A percentile compares a stretch with the other conserved stretches of the same genome.
Conservation (phyloP, 805 yeast genomes). For the Ogataea polymorpha region DNA sequence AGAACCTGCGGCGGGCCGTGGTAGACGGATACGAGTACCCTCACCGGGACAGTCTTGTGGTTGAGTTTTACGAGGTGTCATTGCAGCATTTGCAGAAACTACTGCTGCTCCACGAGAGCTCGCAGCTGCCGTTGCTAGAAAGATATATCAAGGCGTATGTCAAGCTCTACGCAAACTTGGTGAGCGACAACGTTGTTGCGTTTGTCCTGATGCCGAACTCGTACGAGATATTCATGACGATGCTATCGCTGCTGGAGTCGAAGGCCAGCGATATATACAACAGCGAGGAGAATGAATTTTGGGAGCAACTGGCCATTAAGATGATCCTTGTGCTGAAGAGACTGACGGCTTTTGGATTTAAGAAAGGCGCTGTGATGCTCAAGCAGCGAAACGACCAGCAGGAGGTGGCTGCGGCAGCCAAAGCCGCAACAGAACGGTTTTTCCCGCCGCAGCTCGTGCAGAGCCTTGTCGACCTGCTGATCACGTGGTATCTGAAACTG, state of each 20-base stretch:
- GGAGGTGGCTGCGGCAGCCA: slow-evolving; percentile 59
- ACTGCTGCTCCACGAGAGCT: slow-evolving; percentile 49
- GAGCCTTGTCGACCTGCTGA: slow-evolving; percentile 61
- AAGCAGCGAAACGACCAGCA: slow-evolving; percentile 62
- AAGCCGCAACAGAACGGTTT: slow-evolving; percentile 48
- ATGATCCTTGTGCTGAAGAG: slow-evolving; percentile 62
- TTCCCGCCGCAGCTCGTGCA: slow-evolving; percentile 56
- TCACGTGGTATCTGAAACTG: slow-evolving; percentile 70
- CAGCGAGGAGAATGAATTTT: slow-evolving; percentile 55
- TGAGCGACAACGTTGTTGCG: slow-evolving; percentile 60
- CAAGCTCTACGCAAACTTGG: slow-evolving; percentile 64
- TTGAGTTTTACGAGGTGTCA: slow-evolving; percentile 57
- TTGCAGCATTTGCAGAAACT: slow-evolving; percentile 59
- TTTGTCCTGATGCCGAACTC: slow-evolving; percentile 69
- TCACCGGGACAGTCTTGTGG: slow-evolving; percentile 53
- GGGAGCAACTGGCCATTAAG: slow-evolving; percentile 73
- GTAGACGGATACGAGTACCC: slow-evolving; percentile 76
- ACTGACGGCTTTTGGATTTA: slow-evolving; percentile 57
- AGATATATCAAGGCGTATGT: slow-evolving; percentile 72
- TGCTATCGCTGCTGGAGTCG: slow-evolving; percentile 56
- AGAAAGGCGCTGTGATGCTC: slow-evolving; percentile 61
- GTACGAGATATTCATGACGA: slow-evolving; percentile 55
- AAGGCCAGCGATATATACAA: slow-evolving; percentile 66
- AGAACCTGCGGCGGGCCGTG: slow-evolving; percentile 67
- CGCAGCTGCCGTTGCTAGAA: slow-evolving; percentile 50